A percentile compares a stretch with the other conserved stretches of the same genome.
phyloP scores from a whole-genome alignment of 805 yeast genomes.

The Pichia nanzhaoensis region DNA sequence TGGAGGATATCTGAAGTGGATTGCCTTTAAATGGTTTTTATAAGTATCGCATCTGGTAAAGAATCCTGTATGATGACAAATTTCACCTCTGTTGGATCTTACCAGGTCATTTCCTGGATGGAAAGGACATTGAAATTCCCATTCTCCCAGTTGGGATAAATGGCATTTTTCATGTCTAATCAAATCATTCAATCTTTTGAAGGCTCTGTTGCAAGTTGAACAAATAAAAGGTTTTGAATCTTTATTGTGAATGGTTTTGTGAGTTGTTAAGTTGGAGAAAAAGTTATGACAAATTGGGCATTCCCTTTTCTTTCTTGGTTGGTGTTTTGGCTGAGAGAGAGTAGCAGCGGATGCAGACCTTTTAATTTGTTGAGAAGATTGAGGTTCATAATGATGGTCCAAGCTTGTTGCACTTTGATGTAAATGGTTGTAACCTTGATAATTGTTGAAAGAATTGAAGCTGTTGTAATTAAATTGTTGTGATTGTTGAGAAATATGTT shows the following conservation, averaged over 20 bases:
- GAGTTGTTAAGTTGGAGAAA: conserved; percentile 79
- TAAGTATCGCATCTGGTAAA: conserved; percentile 88
- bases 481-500: neutral
- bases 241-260: conserved; percentile 71
- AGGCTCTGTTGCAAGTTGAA: conserved; percentile 72
- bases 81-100: conserved; percentile 14
- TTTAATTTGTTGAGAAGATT: neutral
- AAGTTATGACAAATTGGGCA: conserved; percentile 36
- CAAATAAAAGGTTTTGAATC: conserved; percentile 74
- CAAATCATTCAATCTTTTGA: conserved; percentile 82
- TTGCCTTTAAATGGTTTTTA: conserved; percentile 83
- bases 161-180: conserved; percentile 82
- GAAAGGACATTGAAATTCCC: conserved; percentile 76
- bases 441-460: neutral
- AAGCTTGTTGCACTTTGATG: no score
- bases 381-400: neutral
- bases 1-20: conserved; percentile 82
- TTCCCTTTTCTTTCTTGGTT: conserved; percentile 30
- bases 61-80: conserved; percentile 77
- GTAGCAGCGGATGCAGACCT: neutral
- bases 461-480: no score
- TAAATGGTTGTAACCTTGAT: neutral
- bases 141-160: conserved; percentile 65
- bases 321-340: neutral
- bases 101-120: conserved; percentile 21